Conservation (phyloP, 306 rosid genomes). For the Vicia sativa region DNA sequence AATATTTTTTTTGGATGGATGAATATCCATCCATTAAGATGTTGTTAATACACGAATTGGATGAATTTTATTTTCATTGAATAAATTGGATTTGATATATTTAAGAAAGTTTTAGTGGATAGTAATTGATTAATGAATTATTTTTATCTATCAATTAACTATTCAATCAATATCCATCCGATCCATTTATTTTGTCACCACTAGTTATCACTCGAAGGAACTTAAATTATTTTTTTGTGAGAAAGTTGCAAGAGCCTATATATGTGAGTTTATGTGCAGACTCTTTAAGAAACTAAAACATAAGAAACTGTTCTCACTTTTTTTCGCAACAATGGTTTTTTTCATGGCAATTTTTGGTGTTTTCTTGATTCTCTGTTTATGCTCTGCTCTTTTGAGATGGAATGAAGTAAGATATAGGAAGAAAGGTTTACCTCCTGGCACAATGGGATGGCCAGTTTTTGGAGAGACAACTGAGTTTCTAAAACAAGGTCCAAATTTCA, state of each 20-base stretch:
- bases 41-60: too few relatives aligned
- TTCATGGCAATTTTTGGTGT: conserved; percentile 46
- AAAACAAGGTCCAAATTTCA: conserved; percentile 93
- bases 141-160: too few relatives aligned
- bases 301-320: conserved; percentile 44
- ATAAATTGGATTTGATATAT: too few relatives aligned
- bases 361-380: conserved; percentile 67
- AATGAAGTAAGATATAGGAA: conserved; percentile 75
- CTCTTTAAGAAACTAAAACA: conserved; percentile 43
- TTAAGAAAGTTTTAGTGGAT: too few relatives aligned
- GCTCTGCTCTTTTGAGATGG: conserved; percentile 91
- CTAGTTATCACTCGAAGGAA: too few relatives aligned
- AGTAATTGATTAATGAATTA: too few relatives aligned
- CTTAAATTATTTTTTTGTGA: too few relatives aligned
- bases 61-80: too few relatives aligned
- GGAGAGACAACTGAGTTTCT: conserved; percentile 98
- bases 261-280: conserved; percentile 53
- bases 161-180: too few relatives aligned
- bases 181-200: too few relatives aligned
- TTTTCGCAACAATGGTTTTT: conserved; percentile 69
- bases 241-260: conserved; percentile 51
- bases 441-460: conserved; percentile 99
- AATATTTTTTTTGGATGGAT: too few relatives aligned
- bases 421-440: conserved; percentile 93
- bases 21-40: too few relatives aligned